phyloP scores from a whole-genome alignment of 768 basidiomycete genomes.

The Termitomyces sp. region DNA sequence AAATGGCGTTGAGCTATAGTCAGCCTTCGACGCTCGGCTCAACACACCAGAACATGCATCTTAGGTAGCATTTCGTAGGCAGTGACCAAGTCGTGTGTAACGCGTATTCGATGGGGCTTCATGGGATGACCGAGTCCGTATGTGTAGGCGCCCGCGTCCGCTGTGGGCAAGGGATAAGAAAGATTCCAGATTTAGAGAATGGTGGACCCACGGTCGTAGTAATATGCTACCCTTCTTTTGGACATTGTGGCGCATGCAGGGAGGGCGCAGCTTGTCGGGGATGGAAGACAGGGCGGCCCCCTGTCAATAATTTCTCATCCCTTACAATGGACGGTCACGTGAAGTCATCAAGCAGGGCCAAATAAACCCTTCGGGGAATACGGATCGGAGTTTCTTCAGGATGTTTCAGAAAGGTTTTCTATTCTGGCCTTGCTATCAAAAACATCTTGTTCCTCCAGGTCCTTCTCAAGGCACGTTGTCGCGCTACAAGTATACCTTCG shows the following conservation, averaged over 20 bases:
- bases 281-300: conserved; percentile 4
- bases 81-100: conserved; percentile 88
- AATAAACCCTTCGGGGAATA: neutral
- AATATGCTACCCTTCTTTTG: conserved; percentile 72
- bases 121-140: conserved; percentile 90
- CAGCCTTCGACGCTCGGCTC: neutral
- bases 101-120: conserved; percentile 94
- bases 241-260: conserved; percentile 41
- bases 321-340: neutral
- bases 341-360: neutral
- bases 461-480: too few species aligned
- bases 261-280: neutral
- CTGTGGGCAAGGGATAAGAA: conserved; percentile 26
- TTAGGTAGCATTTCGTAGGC: conserved; percentile 90
- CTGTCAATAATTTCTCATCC: conserved; percentile 4
- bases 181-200: neutral
- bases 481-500: neutral
- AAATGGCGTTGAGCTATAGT: neutral
- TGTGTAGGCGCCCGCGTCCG: conserved; percentile 65
- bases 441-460: neutral
- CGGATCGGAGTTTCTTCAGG: too few species aligned
- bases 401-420: too few species aligned
- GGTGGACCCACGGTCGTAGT: conserved; percentile 55
- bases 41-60: conserved; percentile 83
- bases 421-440: too few species aligned